Conservation (phyloP, 306 rosid genomes). For the Rosa lucieae region DNA sequence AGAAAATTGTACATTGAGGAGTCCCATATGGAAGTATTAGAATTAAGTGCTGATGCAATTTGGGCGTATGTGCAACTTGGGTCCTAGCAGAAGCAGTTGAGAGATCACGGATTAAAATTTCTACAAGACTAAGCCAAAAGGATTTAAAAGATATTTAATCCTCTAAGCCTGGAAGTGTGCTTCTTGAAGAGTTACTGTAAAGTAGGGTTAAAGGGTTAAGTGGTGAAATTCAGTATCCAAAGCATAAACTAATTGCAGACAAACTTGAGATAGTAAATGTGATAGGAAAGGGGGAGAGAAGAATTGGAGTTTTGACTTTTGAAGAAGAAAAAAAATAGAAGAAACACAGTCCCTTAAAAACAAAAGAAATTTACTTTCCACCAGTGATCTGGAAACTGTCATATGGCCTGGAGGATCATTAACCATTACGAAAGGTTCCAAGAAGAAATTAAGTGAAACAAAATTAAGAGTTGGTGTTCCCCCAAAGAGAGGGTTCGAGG, state of each 20-base stretch:
- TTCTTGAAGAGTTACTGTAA: neutral
- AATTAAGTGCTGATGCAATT: neutral
- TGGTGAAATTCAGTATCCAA: slow-evolving; percentile 9
- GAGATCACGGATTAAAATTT: neutral
- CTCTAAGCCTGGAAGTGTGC: neutral
- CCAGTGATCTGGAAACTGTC: neutral
- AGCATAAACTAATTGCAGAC: neutral
- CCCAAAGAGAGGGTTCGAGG: neutral
- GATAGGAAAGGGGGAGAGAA: slow-evolving; percentile 2
- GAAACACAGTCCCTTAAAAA: neutral
- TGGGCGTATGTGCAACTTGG: slow-evolving; percentile 20
- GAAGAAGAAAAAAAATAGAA: neutral
- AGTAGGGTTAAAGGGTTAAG: slow-evolving; percentile 7
- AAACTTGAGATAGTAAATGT: slow-evolving; percentile 8
- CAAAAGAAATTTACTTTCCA: neutral
- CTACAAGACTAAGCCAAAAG: neutral
- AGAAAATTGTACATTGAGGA: no score
- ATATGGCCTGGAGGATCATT: slow-evolving; percentile 12
- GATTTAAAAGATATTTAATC: neutral
- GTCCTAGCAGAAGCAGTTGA: slow-evolving; percentile 20
- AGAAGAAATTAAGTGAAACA: neutral
- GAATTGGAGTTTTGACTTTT: neutral
- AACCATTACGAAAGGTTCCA: neutral
- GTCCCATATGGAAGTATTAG: neutral
- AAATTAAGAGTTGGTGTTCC: slow-evolving; percentile 26